Evolutionary conservation across 495 filamentous ascomycete species (phyloP).

Genomic region (Sabuloglossum arenarium): DNA sequence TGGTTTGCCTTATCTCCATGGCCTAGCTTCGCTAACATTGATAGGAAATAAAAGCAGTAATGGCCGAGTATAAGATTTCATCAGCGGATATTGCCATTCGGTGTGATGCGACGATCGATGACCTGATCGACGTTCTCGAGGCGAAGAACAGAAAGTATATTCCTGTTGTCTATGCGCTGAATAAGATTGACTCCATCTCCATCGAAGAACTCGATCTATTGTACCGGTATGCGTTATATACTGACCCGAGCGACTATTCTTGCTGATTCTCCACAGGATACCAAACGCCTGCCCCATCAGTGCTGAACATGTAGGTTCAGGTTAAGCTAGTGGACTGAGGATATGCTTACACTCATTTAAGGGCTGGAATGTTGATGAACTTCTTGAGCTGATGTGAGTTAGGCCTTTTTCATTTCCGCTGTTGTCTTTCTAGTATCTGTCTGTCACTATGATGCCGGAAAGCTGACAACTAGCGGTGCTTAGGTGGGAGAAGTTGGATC

Average conservation of each 20-base stretch:
- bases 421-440: not conserved
- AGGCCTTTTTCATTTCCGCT: conserved; percentile 1
- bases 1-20: conserved; percentile 8
- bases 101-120: conserved; percentile 81
- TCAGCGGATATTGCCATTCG: conserved; percentile 97
- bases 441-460: not conserved
- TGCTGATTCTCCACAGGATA: conserved; percentile 24
- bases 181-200: conserved; percentile 96
- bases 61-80: conserved; percentile 89
- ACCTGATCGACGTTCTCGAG: conserved; percentile 89
- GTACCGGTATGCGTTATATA: conserved; percentile 31
- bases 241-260: not conserved
- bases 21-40: conserved; percentile 9
- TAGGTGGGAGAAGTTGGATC: conserved; percentile 73
- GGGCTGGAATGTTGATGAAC: conserved; percentile 94
- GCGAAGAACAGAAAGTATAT: conserved; percentile 93
- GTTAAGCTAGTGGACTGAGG: not conserved
- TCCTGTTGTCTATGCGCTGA: conserved; percentile 91
- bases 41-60: conserved; percentile 88
- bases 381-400: conserved; percentile 76
- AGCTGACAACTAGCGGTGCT: not conserved
- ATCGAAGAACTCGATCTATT: conserved; percentile 93
- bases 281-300: conserved; percentile 93
- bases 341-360: not conserved
- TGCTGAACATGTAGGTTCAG: conserved; percentile 44